phyloP scores from a whole-genome alignment of 306 rosid species.

The Malus orientalis region DNA sequence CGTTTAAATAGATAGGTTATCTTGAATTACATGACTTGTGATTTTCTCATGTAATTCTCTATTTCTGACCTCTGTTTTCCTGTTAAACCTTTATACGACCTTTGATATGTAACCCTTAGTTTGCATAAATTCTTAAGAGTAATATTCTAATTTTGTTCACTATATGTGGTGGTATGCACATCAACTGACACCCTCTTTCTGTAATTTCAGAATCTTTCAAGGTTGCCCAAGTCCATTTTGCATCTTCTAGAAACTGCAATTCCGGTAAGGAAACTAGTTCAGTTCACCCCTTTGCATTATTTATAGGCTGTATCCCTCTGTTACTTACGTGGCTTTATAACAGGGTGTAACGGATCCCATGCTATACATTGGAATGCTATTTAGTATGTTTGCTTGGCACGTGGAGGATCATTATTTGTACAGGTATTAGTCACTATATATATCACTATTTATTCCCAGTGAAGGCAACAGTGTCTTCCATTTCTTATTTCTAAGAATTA shows the following conservation, averaged over 20 bases:
- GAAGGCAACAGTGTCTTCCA: slow-evolving; percentile 1
- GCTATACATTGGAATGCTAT: slow-evolving; percentile 96
- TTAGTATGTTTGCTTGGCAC: slow-evolving; percentile 98
- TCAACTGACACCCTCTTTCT: slow-evolving; percentile 8
- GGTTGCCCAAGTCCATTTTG: slow-evolving; percentile 74
- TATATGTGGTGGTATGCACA: neutral
- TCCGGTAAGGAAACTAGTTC: slow-evolving; percentile 50
- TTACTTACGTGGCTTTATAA: slow-evolving; percentile 23
- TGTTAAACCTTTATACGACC: neutral
- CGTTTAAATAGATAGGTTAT: neutral
- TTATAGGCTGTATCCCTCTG: neutral
- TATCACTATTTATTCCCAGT: neutral
- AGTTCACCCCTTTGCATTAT: neutral
- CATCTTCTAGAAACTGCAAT: slow-evolving; percentile 74
- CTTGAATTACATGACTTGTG: neutral
- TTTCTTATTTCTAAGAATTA: neutral
- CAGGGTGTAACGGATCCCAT: slow-evolving; percentile 98
- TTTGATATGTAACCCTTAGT: neutral
- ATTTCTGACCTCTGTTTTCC: neutral
- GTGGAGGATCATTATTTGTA: slow-evolving; percentile 95
- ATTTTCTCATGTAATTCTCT: neutral
- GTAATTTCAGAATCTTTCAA: slow-evolving; percentile 63
- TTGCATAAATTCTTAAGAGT: neutral
- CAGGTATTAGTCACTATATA: slow-evolving; percentile 54
- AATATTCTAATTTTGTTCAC: neutral